These are phyloP conservation scores for Curvularia lunata DNA, from an alignment of 2,329 filamentous ascomycete genomes.

Conservation along the genomic window DNA sequence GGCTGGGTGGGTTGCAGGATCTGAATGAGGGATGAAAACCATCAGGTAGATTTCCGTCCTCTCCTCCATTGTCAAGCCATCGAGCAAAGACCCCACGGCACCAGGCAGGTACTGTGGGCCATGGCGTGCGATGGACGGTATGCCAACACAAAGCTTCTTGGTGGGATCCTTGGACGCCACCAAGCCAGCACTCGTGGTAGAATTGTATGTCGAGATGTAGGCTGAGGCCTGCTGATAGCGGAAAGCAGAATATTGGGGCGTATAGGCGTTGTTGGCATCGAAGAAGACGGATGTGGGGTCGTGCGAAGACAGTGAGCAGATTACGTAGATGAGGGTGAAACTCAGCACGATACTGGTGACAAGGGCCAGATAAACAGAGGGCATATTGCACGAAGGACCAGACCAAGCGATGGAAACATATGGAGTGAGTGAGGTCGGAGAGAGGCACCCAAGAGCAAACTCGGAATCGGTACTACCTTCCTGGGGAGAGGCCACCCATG, in stretches of 20 bases:
- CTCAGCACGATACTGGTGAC: conserved; percentile 24
- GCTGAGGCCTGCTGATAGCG: conserved; percentile 39
- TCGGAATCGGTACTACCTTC: background rate
- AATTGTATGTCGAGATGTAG: conserved; percentile 32
- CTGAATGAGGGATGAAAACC: conserved; percentile 54
- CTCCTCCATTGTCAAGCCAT: conserved; percentile 52
- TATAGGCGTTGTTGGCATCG: conserved; percentile 40
- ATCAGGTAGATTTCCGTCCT: conserved; percentile 52
- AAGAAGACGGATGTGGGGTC: conserved; percentile 49
- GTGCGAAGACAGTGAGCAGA: conserved; percentile 34
- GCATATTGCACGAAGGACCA: background rate
- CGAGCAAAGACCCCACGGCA: conserved; percentile 54
- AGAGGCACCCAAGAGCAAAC: background rate
- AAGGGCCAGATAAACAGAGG: conserved; percentile 12
- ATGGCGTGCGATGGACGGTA: conserved; percentile 53
- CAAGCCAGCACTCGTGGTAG: conserved; percentile 22
- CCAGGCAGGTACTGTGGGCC: conserved; percentile 51
- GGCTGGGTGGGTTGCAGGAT: conserved; percentile 51
- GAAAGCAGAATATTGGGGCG: conserved; percentile 40
- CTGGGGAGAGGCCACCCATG: background rate
- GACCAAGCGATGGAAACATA: background rate
- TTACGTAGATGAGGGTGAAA: conserved; percentile 30
- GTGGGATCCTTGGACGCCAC: conserved; percentile 16
- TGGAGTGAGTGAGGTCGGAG: background rate
- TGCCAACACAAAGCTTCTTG: conserved; percentile 52